A percentile compares a stretch with the other conserved stretches of the same genome.
Evolutionary conservation across 2,329 filamentous ascomycete species (phyloP).

Genomic region (Penicillium sp.): DNA sequence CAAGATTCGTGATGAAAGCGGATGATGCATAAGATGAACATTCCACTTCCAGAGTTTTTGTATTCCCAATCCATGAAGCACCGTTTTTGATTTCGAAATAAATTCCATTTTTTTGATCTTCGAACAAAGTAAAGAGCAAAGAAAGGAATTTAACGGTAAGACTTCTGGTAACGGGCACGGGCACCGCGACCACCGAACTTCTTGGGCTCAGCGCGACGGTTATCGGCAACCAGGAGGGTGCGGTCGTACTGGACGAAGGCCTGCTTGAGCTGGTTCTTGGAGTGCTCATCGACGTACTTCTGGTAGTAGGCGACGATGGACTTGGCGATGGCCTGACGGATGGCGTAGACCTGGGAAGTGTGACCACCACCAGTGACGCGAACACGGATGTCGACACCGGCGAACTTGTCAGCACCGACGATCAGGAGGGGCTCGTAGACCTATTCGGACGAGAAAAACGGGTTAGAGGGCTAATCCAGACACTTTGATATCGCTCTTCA

Average conservation of each 20-base stretch:
- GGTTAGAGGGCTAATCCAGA: constrained; percentile 6
- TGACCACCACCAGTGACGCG: constrained; percentile 96
- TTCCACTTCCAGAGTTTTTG: constrained; percentile 5
- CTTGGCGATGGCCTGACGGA: constrained; percentile 98
- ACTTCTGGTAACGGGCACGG: constrained; percentile 96
- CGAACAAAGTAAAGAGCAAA: constrained; percentile 7
- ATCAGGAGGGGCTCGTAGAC: constrained; percentile 99
- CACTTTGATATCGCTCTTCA: background rate
- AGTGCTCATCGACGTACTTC: constrained; percentile 99
- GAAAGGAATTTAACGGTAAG: constrained; percentile 73
- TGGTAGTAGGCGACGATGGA: constrained; percentile 98
- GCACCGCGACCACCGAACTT: constrained; percentile 81
- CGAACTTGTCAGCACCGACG: constrained; percentile 95
- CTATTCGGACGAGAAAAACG: constrained; percentile 34
- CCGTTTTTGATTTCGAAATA: constrained; percentile 19
- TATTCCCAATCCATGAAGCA: constrained; percentile 11
- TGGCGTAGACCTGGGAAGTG: constrained; percentile 94
- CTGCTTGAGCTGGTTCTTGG: constrained; percentile 99
- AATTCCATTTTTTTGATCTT: constrained; percentile 43
- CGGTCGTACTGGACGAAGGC: constrained; percentile 93
- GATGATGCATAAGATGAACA: constrained; percentile 8
- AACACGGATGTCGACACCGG: constrained; percentile 93
- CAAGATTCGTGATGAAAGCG: constrained; percentile 19
- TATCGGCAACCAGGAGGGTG: constrained; percentile 96
- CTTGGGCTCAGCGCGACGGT: constrained; percentile 99